phyloP scores from a whole-genome alignment of 139 green algal genomes.

The Spirogloea muscicola region DNA sequence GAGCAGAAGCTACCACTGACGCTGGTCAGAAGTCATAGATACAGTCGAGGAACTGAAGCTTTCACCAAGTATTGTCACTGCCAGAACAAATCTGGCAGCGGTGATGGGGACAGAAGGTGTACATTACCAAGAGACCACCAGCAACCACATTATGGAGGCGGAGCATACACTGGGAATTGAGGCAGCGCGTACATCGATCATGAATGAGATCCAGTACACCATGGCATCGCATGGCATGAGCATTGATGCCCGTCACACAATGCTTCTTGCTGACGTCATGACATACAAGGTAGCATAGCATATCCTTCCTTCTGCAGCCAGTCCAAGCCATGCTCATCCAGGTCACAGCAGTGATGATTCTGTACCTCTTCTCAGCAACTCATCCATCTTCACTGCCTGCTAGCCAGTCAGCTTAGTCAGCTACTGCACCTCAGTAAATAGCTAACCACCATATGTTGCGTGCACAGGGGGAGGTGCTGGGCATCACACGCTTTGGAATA shows the following conservation, averaged over 20 bases:
- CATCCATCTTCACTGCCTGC: too few relatives aligned
- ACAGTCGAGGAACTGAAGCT: too few relatives aligned
- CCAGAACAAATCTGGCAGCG: slow-evolving; percentile 57
- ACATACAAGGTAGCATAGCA: slow-evolving; percentile 73
- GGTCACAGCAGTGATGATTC: too few relatives aligned
- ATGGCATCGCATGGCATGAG: slow-evolving; percentile 91
- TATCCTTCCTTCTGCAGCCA: background rate
- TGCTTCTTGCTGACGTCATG: slow-evolving; percentile 98
- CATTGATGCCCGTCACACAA: slow-evolving; percentile 91
- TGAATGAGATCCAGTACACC: slow-evolving; percentile 85
- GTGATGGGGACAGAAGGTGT: slow-evolving; percentile 88
- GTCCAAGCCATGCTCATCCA: slow-evolving; percentile 28
- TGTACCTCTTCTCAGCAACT: too few relatives aligned
- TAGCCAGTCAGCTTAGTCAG: too few relatives aligned
- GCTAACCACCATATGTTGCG: too few relatives aligned
- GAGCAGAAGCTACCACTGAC: too few relatives aligned
- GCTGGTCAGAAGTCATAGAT: too few relatives aligned
- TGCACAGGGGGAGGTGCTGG: slow-evolving; percentile 83
- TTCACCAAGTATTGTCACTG: too few relatives aligned
- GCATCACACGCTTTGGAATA: slow-evolving; percentile 98
- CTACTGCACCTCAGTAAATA: too few relatives aligned
- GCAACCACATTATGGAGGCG: slow-evolving; percentile 92
- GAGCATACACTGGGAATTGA: slow-evolving; percentile 88
- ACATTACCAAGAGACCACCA: slow-evolving; percentile 62
- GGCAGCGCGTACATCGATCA: slow-evolving; percentile 75